phyloP scores from a whole-genome alignment of 495 filamentous ascomycete genomes.

The Amniculicola lignicola region DNA sequence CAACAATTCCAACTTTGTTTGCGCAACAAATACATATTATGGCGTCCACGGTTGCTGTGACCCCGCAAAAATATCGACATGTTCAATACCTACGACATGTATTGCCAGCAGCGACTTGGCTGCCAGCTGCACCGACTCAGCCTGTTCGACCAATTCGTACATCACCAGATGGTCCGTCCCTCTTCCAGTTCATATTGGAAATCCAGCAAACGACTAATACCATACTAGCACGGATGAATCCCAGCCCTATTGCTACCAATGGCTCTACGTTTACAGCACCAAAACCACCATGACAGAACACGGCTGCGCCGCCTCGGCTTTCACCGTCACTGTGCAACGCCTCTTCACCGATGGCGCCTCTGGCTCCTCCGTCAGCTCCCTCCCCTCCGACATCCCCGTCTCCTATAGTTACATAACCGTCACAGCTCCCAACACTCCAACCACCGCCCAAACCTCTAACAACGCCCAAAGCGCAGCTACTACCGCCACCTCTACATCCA shows the following conservation, averaged over 20 bases:
- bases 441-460: neutral
- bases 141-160: conserved; percentile 23
- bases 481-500: neutral
- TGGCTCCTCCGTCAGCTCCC: neutral
- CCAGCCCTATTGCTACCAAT: conserved; percentile 29
- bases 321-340: conserved; percentile 21
- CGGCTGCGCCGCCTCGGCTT: conserved; percentile 24
- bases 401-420: neutral
- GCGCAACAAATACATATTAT: conserved; percentile 30
- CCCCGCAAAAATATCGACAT: conserved; percentile 8
- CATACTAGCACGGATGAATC: conserved; percentile 4
- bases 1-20: conserved; percentile 23
- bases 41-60: conserved; percentile 33
- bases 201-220: neutral
- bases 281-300: conserved; percentile 24
- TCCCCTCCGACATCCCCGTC: neutral
- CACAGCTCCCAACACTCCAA: neutral
- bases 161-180: conserved; percentile 27
- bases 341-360: conserved; percentile 2
- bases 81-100: conserved; percentile 28
- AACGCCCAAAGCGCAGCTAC: neutral
- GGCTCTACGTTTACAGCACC: conserved; percentile 24
- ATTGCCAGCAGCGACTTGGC: conserved; percentile 20
- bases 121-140: conserved; percentile 24
- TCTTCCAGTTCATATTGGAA: neutral